Evolutionary conservation across 441 rosid species (phyloP).

Genomic region (Eutrema salsugineum): DNA sequence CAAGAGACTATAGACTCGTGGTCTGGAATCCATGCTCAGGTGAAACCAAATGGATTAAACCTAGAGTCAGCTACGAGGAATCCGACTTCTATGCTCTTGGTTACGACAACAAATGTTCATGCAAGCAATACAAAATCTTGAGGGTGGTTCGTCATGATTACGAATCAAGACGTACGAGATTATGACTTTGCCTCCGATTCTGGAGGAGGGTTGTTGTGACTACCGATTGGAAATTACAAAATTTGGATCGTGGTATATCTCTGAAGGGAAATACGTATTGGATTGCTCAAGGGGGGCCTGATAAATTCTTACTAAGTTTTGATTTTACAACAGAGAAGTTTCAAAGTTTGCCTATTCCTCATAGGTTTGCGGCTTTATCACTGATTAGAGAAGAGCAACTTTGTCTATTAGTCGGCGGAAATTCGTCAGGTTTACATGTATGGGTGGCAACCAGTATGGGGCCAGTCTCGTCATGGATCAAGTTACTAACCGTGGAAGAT

Average conservation of each 20-base stretch:
- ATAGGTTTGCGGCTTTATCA: not conserved
- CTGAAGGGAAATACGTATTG: not conserved
- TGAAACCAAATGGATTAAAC: not conserved
- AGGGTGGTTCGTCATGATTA: not conserved
- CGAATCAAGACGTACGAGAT: not conserved
- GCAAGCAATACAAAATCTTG: not conserved
- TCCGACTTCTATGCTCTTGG: not conserved
- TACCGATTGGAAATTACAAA: not conserved
- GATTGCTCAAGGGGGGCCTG: not conserved
- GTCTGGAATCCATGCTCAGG: not conserved
- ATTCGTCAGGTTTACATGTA: not conserved
- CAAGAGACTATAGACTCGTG: not conserved
- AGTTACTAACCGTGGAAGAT: not conserved
- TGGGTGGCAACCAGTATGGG: not conserved
- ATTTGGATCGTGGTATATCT: not conserved
- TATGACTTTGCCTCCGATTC: not conserved
- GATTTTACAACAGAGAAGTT: slow-evolving; percentile 4
- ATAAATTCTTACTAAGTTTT: not conserved
- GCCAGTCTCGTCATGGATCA: not conserved
- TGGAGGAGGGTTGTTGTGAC: too few relatives aligned
- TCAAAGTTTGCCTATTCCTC: not conserved
- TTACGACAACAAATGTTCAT: not conserved
- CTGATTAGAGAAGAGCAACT: not conserved
- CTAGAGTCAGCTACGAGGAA: not conserved
- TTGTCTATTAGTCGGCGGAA: not conserved